phyloP scores from a whole-genome alignment of 2,329 filamentous ascomycete genomes.

The Cladophialophora immunda region DNA sequence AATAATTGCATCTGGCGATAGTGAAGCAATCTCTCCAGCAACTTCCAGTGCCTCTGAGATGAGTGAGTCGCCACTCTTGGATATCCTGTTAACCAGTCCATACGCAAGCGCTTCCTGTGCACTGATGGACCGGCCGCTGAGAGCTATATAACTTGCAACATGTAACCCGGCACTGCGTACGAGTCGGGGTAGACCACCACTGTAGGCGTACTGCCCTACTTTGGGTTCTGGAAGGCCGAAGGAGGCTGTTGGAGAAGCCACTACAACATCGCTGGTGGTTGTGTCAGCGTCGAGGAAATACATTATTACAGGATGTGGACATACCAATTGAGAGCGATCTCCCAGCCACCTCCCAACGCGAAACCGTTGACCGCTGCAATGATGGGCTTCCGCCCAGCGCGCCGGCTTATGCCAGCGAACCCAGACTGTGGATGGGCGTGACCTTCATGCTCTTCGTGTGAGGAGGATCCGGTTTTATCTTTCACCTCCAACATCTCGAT shows the following conservation, averaged over 20 bases:
- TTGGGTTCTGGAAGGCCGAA: slow-evolving; percentile 77
- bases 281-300: too few species aligned
- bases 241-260: slow-evolving; percentile 64
- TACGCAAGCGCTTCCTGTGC: slow-evolving; percentile 69
- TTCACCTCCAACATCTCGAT: slow-evolving; percentile 47
- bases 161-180: slow-evolving; percentile 71
- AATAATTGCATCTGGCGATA: slow-evolving; percentile 78
- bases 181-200: slow-evolving; percentile 76
- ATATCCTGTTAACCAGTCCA: slow-evolving; percentile 67
- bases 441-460: slow-evolving; percentile 40
- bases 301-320: too few species aligned
- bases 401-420: slow-evolving; percentile 60
- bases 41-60: slow-evolving; percentile 47
- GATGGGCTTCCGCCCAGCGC: slow-evolving; percentile 75
- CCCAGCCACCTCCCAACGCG: slow-evolving; percentile 78
- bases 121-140: slow-evolving; percentile 68
- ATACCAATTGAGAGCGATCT: slow-evolving; percentile 61
- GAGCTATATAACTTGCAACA: slow-evolving; percentile 74
- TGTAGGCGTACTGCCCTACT: slow-evolving; percentile 74
- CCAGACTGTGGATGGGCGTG: slow-evolving; percentile 44
- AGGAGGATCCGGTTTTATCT: neutral
- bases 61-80: slow-evolving; percentile 38
- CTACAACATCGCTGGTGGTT: slow-evolving; percentile 65
- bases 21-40: slow-evolving; percentile 68
- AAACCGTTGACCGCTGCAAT: slow-evolving; percentile 79